Conservation (phyloP, 2,329 filamentous ascomycete genomes). For the Lasiodiplodia sp. region DNA sequence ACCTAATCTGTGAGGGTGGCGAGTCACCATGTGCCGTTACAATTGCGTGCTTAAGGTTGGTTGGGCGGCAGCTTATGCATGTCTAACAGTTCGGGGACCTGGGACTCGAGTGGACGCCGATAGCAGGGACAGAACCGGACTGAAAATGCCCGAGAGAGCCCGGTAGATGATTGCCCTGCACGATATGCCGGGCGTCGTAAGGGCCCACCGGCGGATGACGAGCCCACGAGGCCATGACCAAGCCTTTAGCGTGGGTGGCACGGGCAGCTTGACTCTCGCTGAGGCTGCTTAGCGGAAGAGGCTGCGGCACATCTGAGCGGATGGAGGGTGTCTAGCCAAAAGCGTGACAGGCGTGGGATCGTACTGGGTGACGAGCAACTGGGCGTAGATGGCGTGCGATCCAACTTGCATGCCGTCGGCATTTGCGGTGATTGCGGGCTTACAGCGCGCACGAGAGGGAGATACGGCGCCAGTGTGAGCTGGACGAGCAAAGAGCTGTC, state of each 20-base stretch:
- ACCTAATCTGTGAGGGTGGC: slow-evolving; percentile 12
- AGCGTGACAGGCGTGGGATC: neutral
- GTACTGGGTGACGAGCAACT: slow-evolving; percentile 14
- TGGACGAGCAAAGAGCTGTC: neutral
- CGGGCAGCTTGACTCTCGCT: slow-evolving; percentile 1
- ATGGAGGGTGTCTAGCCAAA: neutral
- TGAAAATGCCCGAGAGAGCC: slow-evolving; percentile 21
- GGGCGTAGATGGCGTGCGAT: slow-evolving; percentile 28
- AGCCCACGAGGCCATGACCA: slow-evolving; percentile 2
- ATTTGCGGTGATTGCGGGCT: slow-evolving; percentile 10
- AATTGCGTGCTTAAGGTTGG: slow-evolving; percentile 28
- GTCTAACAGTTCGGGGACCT: slow-evolving; percentile 5
- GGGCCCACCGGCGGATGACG: slow-evolving; percentile 6
- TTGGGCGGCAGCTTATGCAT: slow-evolving; percentile 2
- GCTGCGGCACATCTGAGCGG: neutral
- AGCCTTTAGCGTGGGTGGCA: neutral
- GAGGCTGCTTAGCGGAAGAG: neutral
- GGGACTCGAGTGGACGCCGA: neutral
- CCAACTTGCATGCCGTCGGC: neutral
- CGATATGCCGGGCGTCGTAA: neutral
- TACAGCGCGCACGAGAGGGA: neutral
- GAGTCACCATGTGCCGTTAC: slow-evolving; percentile 21
- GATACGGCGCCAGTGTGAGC: neutral
- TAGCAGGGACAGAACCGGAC: neutral
- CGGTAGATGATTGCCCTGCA: slow-evolving; percentile 11